Conservation (phyloP, 768 basidiomycete genomes). For the Gloeopeniophorella convolvens region DNA sequence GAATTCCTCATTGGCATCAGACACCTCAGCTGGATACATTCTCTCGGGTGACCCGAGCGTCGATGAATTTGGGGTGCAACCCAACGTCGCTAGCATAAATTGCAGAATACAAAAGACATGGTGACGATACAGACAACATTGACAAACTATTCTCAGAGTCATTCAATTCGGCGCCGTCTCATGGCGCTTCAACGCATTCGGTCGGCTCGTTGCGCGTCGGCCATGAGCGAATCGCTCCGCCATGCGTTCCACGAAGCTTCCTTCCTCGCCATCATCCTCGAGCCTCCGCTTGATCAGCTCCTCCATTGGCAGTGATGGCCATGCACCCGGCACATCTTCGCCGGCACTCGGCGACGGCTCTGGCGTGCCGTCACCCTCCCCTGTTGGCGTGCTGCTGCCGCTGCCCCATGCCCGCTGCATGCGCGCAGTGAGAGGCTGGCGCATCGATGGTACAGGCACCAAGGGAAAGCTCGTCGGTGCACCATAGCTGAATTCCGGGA, state of each 20-base stretch:
- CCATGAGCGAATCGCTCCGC: conserved; percentile 58
- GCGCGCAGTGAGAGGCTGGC: conserved; percentile 26
- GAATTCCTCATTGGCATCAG: too few species aligned
- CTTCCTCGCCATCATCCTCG: conserved; percentile 46
- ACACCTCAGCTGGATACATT: too few species aligned
- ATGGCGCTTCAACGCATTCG: conserved; percentile 53
- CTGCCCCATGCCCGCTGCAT: conserved; percentile 12
- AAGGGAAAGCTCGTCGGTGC: conserved; percentile 30
- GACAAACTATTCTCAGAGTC: neutral
- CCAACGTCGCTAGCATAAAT: too few species aligned
- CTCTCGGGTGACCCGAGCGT: too few species aligned
- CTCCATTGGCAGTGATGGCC: conserved; percentile 44
- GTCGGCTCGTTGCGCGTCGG: conserved; percentile 38
- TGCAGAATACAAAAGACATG: neutral
- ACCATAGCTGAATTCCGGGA: conserved; percentile 48
- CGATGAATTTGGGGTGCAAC: too few species aligned
- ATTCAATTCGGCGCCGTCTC: conserved; percentile 44
- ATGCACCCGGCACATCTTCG: conserved; percentile 34
- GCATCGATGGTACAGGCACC: conserved; percentile 62
- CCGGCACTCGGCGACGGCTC: conserved; percentile 19
- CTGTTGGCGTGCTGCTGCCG: conserved; percentile 18
- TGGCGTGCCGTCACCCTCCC: neutral
- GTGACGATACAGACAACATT: neutral
- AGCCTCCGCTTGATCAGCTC: conserved; percentile 55
- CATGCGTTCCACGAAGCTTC: conserved; percentile 49